Base-by-base conservation (phyloP, 1,139 yeast genomes). In the Magnusiomyces tetraspermus region DNA sequence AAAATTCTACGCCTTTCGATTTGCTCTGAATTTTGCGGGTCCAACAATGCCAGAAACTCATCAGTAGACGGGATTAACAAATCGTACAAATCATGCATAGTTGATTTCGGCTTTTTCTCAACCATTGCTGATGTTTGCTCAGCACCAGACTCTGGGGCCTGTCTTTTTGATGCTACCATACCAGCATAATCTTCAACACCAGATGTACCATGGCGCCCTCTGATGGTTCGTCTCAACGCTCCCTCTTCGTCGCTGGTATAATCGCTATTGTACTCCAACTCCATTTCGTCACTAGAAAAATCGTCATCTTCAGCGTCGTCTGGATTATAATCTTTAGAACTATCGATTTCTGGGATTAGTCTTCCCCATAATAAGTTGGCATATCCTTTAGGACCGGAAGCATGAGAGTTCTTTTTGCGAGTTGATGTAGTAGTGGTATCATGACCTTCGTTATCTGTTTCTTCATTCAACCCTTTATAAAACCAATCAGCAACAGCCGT, bases 331-430 rank as follows among this genome's bases (percentile, higher is more conserved):
- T 61, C 65, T 19, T 24, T 52, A 8, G 66, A 61, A 45, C 57
- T 57, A 44, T 62, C 66, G 49, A 57, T 46, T 2, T 63, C 64
- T 3, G 66, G 63, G 22, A 62, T 56, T 17, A 56, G 33, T 15
- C 56, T 58, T 1, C 64, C 65, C 37, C 57, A 50, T 10, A 62
- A 57, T 28, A 62, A 55, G 2, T 47, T 46, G 33, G 53, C 41
- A 42, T 62, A 60, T 11, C 48, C 43, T n/a, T n/a, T n/a, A n/a
- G n/a, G n/a, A n/a, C n/a, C n/a, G n/a, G n/a, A n/a, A n/a, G n/a
- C n/a, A n/a, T n/a, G n/a, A n/a, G n/a, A n/a, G n/a, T n/a, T n/a
- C n/a, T 28, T 28, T 28, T 28, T 11, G 11, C 11, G 33, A 28
- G 33, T 28, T 28, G 6, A 6, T 28, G 6, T 11, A 6, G 11